Evolutionary conservation across 73 alveolate genomes (phyloP).

Genomic region (Paramecium octaurelia): DNA sequence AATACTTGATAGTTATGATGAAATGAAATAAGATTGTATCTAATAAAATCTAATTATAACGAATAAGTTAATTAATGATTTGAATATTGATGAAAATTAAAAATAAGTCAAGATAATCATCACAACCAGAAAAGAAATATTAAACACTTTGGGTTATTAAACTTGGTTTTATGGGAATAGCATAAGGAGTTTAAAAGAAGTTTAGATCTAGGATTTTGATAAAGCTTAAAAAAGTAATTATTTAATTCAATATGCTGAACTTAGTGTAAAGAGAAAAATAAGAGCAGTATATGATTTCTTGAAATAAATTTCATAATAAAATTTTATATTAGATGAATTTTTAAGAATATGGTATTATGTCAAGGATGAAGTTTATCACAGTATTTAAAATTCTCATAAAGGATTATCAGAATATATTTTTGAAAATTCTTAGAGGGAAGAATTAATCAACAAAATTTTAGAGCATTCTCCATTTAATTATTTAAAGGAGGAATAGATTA

Average conservation of each 20-base stretch:
- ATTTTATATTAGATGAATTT: background rate
- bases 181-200: background rate
- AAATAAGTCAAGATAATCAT: background rate
- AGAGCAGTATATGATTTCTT: background rate
- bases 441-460: background rate
- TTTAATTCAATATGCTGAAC: background rate
- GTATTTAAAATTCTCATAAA: background rate
- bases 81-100: background rate
- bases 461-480: background rate
- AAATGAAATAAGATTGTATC: background rate
- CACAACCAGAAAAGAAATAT: background rate
- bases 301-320: background rate
- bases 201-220: background rate
- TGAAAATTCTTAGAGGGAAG: background rate
- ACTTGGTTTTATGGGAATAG: background rate
- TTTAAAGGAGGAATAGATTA: background rate
- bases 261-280: background rate
- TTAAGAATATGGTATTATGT: background rate
- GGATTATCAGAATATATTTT: background rate
- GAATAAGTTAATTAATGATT: background rate
- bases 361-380: background rate
- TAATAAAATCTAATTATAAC: background rate
- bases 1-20: conserved; percentile 25
- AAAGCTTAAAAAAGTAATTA: background rate
- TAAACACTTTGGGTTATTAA: background rate